phyloP scores from a whole-genome alignment of 1,284 basidiomycete genomes.

The Boletellus deceptivus region DNA sequence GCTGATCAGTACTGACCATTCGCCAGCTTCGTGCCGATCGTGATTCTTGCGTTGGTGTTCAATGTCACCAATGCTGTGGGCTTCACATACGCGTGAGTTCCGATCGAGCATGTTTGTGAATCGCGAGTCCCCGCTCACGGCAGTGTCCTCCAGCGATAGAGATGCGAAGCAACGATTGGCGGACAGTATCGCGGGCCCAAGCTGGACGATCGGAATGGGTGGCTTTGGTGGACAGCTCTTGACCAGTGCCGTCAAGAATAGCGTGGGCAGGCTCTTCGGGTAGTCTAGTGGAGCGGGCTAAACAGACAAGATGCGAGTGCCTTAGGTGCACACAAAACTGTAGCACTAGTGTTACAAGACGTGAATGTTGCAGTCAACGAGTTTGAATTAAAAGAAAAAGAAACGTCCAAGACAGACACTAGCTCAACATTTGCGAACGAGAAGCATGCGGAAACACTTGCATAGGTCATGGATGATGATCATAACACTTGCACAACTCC shows the following conservation, averaged over 20 bases:
- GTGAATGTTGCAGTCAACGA: conserved; percentile 21
- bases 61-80: conserved; percentile 90
- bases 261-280: conserved; percentile 74
- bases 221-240: conserved; percentile 79
- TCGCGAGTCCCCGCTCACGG: conserved; percentile 11
- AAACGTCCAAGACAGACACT: conserved; percentile 24
- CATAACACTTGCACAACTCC: conserved; percentile 10
- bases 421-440: conserved; percentile 15
- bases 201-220: conserved; percentile 64
- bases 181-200: conserved; percentile 57
- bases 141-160: conserved; percentile 59
- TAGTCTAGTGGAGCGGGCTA: conserved; percentile 14
- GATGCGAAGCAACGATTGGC: conserved; percentile 88
- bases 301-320: conserved; percentile 10
- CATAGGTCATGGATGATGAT: conserved; percentile 8
- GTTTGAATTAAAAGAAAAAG: conserved; percentile 4
- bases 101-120: conserved; percentile 5
- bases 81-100: conserved; percentile 83
- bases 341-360: conserved; percentile 32
- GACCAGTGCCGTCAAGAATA: conserved; percentile 75
- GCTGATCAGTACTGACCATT: conserved; percentile 7
- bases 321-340: conserved; percentile 13
- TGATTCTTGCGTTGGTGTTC: conserved; percentile 85
- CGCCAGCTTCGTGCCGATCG: conserved; percentile 80
- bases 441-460: conserved; percentile 16